These are phyloP conservation scores for Phytophthora hybrid DNA, from an alignment of 352 stramenopile species.

Conservation along the genomic window DNA sequence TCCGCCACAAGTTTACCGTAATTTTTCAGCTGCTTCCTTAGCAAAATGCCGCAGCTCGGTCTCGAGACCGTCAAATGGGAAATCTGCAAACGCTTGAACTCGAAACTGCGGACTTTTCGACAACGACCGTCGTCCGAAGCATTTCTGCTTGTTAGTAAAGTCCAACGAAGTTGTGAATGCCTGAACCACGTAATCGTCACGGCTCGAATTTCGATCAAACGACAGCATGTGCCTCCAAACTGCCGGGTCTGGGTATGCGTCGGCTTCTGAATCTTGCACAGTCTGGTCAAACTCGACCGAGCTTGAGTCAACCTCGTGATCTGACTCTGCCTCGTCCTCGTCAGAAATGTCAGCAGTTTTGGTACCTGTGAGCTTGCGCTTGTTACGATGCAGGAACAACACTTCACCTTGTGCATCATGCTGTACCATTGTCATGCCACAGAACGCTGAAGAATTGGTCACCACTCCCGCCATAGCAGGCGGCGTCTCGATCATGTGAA, in stretches of 20 bases:
- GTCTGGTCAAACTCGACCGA: neutral
- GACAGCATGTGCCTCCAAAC: constrained; percentile 73
- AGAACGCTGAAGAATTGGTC: constrained; percentile 44
- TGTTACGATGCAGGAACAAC: constrained; percentile 65
- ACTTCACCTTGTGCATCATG: constrained; percentile 43
- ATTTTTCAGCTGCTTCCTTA: constrained; percentile 7
- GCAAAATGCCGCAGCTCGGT: constrained; percentile 22
- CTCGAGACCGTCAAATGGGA: constrained; percentile 22
- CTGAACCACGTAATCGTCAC: constrained; percentile 54
- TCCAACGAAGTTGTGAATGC: constrained; percentile 46
- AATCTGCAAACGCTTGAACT: constrained; percentile 11
- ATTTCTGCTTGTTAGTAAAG: constrained; percentile 59
- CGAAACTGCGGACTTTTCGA: constrained; percentile 26
- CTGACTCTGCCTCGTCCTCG: neutral
- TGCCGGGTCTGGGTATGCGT: constrained; percentile 40
- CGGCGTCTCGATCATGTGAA: constrained; percentile 63
- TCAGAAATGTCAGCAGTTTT: neutral
- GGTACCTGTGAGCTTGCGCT: constrained; percentile 45
- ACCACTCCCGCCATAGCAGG: constrained; percentile 50
- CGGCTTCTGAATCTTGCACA: neutral
- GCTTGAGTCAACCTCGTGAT: neutral
- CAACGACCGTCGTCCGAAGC: constrained; percentile 48
- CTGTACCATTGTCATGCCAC: constrained; percentile 64
- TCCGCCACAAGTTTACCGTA: neutral
- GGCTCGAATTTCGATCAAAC: constrained; percentile 50